Conservation (phyloP, 2,329 filamentous ascomycete species). For the Xenosphaeropsis pyriputrescens region DNA sequence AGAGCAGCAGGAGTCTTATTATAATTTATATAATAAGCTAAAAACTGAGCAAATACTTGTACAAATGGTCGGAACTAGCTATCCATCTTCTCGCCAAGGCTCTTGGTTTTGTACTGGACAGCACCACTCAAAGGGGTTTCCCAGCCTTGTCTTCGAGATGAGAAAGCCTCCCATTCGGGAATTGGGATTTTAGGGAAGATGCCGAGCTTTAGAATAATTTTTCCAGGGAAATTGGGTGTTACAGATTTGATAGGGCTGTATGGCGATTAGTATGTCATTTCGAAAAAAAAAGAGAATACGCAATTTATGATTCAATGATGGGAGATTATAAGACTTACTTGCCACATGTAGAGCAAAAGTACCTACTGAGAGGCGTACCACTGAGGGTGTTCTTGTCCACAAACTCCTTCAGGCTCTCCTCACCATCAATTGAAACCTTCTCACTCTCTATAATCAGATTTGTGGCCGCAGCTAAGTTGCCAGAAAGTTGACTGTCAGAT, state of each 20-base stretch:
- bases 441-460: slow-evolving; percentile 18
- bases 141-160: slow-evolving; percentile 26
- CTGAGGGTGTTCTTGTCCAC: slow-evolving; percentile 28
- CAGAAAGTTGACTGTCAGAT: no score
- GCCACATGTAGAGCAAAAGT: slow-evolving; percentile 29
- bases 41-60: no score
- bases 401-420: slow-evolving; percentile 29
- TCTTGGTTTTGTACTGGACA: slow-evolving; percentile 9
- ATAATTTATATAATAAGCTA: no score
- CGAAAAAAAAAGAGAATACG: no score
- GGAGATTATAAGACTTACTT: slow-evolving; percentile 19
- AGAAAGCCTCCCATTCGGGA: slow-evolving; percentile 29
- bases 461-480: slow-evolving; percentile 7
- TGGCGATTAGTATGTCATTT: slow-evolving; percentile 1
- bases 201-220: slow-evolving; percentile 32
- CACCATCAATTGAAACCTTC: slow-evolving; percentile 28
- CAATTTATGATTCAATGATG: background rate
- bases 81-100: background rate
- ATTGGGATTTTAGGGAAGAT: slow-evolving; percentile 30
- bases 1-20: no score
- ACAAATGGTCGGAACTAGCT: background rate
- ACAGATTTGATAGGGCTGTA: slow-evolving; percentile 31
- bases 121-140: background rate
- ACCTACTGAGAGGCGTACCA: slow-evolving; percentile 27
- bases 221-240: slow-evolving; percentile 22